Evolutionary conservation across 306 rosid genomes (phyloP), one percentile per base, ranked within the genome.

Genomic region (Cicer yamashitae): DNA sequence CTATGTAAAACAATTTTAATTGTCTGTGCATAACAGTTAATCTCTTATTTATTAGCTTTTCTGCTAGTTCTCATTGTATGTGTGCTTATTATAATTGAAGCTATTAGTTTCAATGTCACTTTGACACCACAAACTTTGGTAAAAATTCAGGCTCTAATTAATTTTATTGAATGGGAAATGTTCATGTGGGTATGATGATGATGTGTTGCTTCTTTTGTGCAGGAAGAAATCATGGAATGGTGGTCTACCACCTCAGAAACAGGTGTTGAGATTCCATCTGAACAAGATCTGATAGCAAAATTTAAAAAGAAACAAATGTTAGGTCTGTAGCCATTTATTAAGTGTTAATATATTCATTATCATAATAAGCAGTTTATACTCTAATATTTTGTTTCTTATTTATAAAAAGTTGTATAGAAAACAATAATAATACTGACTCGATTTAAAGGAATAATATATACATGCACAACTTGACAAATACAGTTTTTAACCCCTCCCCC

Each of bases 191-290:
- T 40, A 3, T 46, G 60, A 15, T 46, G 74, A 15, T 61, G 50
- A 47, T n/a, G 45, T 30, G 37, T 30, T 30, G 37, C 39, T 45
- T 71, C 7, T 46, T 22, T 46, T 56, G 77, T 70, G 84, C 90
- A 94, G 99, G 97, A 94, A 70, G 97, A 94, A 86, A 88, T 94
- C 78, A 82, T 77, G 87, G 93, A 91, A 63, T 94, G 99, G 97
- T 92, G 93, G 99, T 76, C 76, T 39, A 77, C 83, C 54, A 74
- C 77, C 80, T 64, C 90, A 51, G 85, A 73, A 77, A 81, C 82
- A 34, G 77, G 84, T 47, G 73, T 69, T 78, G 82, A 62, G 76
- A 63, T 84, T 83, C 90, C 92, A 8, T 79, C 89, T 13, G 88
- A 83, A 79, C 89, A 81, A 71, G 92, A 90, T 62, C 78, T 94